These are phyloP conservation scores for Kodamaea alishanica DNA, from an alignment of 1,139 yeast species.

Conservation along the genomic window DNA sequence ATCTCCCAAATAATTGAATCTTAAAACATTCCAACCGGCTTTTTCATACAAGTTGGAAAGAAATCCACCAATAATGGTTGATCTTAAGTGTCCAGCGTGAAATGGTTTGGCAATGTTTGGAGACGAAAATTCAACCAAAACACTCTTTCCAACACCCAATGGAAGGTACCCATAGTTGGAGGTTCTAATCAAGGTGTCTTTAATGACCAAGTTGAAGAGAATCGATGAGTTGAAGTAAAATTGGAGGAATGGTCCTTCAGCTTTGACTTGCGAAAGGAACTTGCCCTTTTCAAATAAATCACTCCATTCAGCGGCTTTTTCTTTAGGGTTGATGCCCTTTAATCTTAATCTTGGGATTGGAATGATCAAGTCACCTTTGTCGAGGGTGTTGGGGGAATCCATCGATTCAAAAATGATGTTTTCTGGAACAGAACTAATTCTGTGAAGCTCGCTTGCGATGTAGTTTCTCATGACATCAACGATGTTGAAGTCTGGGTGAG, in stretches of 20 bases:
- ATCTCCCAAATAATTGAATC: slow-evolving; percentile 95
- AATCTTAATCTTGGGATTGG: slow-evolving; percentile 92
- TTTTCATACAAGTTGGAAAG: slow-evolving; percentile 84
- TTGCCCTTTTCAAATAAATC: slow-evolving; percentile 62
- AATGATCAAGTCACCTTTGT: slow-evolving; percentile 87
- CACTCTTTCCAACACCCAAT: slow-evolving; percentile 68
- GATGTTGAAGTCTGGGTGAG: slow-evolving; percentile 71
- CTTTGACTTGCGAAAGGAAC: slow-evolving; percentile 64
- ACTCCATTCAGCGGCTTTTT: slow-evolving; percentile 83
- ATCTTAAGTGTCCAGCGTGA: slow-evolving; percentile 98
- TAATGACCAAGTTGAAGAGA: slow-evolving; percentile 65
- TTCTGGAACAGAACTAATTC: slow-evolving; percentile 68
- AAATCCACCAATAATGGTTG: slow-evolving; percentile 98
- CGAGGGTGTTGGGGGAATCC: slow-evolving; percentile 82
- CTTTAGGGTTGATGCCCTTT: slow-evolving; percentile 82
- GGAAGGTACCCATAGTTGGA: slow-evolving; percentile 71
- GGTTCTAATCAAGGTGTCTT: slow-evolving; percentile 62
- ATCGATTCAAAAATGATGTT: slow-evolving; percentile 75
- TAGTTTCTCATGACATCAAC: slow-evolving; percentile 85
- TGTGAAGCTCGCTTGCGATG: slow-evolving; percentile 73
- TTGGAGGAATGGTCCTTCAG: slow-evolving; percentile 90
- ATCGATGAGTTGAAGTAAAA: slow-evolving; percentile 72
- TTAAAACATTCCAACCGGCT: slow-evolving; percentile 83
- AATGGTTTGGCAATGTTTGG: slow-evolving; percentile 99
- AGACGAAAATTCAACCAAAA: slow-evolving; percentile 86